These are phyloP conservation scores for Schizothecium vesticola DNA, from an alignment of 495 filamentous ascomycete species.

Conservation along the genomic window DNA sequence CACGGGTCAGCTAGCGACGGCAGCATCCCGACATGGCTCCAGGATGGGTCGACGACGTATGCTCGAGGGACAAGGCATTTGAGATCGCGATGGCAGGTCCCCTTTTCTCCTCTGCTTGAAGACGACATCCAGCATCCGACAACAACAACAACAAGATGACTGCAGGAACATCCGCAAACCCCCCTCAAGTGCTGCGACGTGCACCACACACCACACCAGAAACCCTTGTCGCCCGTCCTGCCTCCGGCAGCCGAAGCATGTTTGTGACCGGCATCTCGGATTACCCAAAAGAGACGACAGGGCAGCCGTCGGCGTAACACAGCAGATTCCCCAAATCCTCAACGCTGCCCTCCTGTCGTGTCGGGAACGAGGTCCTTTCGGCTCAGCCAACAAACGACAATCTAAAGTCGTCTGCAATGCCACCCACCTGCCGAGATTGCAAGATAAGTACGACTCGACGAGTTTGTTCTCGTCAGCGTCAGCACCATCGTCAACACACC, in stretches of 20 bases:
- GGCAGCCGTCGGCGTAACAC: conserved; percentile 7
- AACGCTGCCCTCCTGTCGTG: background rate
- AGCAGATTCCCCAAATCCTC: background rate
- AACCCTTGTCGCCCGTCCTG: no score
- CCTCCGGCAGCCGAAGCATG: background rate
- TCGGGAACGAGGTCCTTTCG: conserved; percentile 10
- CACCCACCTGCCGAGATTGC: conserved; percentile 12
- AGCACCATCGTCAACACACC: background rate
- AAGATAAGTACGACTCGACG: background rate
- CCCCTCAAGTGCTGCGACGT: no score
- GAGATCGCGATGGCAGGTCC: conserved; percentile 1
- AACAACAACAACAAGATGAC: background rate
- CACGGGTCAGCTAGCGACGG: background rate
- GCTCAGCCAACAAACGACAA: conserved; percentile 10
- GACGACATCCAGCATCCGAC: background rate
- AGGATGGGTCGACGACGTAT: background rate
- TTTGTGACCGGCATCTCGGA: conserved; percentile 5
- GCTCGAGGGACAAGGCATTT: background rate
- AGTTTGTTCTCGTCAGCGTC: background rate
- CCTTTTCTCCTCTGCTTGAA: background rate
- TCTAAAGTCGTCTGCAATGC: conserved; percentile 10
- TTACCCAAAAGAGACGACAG: conserved; percentile 7
- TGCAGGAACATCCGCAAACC: background rate
- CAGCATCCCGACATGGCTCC: background rate
- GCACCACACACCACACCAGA: no score